Percentiles rank a stretch among this genome's conserved stretches.
These are phyloP conservation scores for Candida gigantensis DNA, from an alignment of 1,139 yeast species.

Conservation along the genomic window DNA sequence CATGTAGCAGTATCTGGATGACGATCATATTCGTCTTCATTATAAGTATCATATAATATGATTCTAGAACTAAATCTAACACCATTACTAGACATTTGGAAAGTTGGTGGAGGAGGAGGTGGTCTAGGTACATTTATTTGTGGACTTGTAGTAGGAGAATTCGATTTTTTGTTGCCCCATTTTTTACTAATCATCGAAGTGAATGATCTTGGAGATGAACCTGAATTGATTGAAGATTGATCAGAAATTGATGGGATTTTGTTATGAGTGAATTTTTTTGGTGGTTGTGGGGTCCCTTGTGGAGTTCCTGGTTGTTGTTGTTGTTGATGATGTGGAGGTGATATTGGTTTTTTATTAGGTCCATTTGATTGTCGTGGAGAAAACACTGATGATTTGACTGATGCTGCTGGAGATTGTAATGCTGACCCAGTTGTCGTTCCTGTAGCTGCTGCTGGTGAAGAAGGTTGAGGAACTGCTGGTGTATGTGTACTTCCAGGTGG, in stretches of 20 bases:
- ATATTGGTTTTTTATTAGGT: neutral
- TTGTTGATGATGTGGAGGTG: constrained; percentile 1
- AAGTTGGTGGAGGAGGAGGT: constrained; percentile 9
- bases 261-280: constrained; percentile 26
- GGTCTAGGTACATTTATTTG: constrained; percentile 8
- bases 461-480: constrained; percentile 3
- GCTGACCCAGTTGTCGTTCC: neutral
- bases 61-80: constrained; percentile 87
- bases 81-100: constrained; percentile 17
- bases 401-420: constrained; percentile 2
- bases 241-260: constrained; percentile 27
- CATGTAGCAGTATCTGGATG: constrained; percentile 94
- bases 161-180: constrained; percentile 15
- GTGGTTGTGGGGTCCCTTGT: constrained; percentile 15
- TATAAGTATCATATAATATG: constrained; percentile 82
- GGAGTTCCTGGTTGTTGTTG: constrained; percentile 3
- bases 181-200: constrained; percentile 32
- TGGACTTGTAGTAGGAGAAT: constrained; percentile 9
- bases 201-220: constrained; percentile 35
- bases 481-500: constrained; percentile 14
- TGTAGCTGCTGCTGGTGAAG: neutral
- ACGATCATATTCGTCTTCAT: constrained; percentile 85
- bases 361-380: constrained; percentile 3
- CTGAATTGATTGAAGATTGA: constrained; percentile 19
- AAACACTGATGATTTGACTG: constrained; percentile 3